Base-by-base conservation (phyloP, 306 rosid genomes). In the Cucumis cinereus region DNA sequence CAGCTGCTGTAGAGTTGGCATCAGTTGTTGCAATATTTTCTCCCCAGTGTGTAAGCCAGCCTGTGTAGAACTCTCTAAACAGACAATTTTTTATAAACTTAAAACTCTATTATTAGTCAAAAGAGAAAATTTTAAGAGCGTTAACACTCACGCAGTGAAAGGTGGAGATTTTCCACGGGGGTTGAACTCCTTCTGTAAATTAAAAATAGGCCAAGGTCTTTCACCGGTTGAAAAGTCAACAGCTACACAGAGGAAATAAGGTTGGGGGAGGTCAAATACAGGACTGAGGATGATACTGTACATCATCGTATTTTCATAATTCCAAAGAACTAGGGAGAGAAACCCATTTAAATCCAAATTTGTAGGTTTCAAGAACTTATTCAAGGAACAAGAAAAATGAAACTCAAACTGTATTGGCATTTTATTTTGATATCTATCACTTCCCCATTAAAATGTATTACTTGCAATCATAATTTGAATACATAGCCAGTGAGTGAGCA, bases 1-100 rank as follows among this genome's bases (percentile, higher is more conserved):
- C 79, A 57, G 91, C 82, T 73, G 97, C 97, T 52, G 96, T 90
- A 77, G 74, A 83, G 78, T 86, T 82, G 78, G 98, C 97, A 70
- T 47, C 85, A 76, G 97, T 94, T 77, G 53, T 61, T 4, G 96
- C 95, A 77, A 78, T 81, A 73, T 79, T 79, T 83, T 94, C 98
- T 74, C 98, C 95, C 98, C 98, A 94, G 20, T 94, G 98, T 11
- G 96, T 94, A 77, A 94, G 95, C 98, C 98, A 94, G 33, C 97
- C 98, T 11, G 97, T 94, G 85, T 94, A 91, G 83, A 90, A 89
- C 84, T 94, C 98, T 22, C 98, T 91, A 93, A 82, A 81, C 80
- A 36, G 82, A 84, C 43, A 83, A 83, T 62, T 41, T 35, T 71
- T 81, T 5, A 70, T 82, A 77, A 73, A 85, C 56, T 82, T 76